Base-by-base conservation (phyloP, 78 protist genomes). In the slime mould (Dictyostelium discoideum) region DNA sequence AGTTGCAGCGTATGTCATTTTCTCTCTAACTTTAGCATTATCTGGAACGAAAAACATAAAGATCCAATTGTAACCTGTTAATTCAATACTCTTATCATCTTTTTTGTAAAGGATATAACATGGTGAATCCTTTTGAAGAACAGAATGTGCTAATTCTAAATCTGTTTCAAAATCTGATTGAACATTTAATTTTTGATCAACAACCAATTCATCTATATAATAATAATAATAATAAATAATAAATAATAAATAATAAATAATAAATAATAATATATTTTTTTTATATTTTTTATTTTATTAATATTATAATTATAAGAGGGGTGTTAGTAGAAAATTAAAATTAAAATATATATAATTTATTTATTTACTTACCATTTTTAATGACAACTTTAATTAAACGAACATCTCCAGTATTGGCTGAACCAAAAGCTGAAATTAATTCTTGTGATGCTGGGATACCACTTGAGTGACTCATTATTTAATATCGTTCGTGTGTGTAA, bases 1-100 rank as follows among this genome's bases (percentile, higher is more conserved):
- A 11, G 97, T 87, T 40, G 97, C 50, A 0, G 97, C 97, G 63
- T 96, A 96, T 20, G 93, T 78, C 97, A 96, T 96, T 84, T 96
- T 96, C 26, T 96, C 96, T 37, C 86, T 48, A 50, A 96, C 97
- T 85, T 96, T 89, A 39, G 92, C 92, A 81, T 22, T 67, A 60
- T 94, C 97, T 74, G 96, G 96, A 13, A 93, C 96, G 44, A 76
- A 93, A 40, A 86, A 93, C 85, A 93, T 67, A 67, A 93, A 87
- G 37, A 93, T 77, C 96, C 96, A 93, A 46, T 93, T 74, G 37
- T 78, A 50, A 26, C 90, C 89, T 54, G 73, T 93, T 24, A 69
- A 9, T 50, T 81, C 92, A 72, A 87, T 93, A 76, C 85, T 81
- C 22, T 81, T 86, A 26, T 65, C 82, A 44, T 82, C 92, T 16